Evolutionary conservation across 2,329 filamentous ascomycete genomes (phyloP), one percentile per base, ranked within the genome.

Genomic region (Cladosporium sp.): DNA sequence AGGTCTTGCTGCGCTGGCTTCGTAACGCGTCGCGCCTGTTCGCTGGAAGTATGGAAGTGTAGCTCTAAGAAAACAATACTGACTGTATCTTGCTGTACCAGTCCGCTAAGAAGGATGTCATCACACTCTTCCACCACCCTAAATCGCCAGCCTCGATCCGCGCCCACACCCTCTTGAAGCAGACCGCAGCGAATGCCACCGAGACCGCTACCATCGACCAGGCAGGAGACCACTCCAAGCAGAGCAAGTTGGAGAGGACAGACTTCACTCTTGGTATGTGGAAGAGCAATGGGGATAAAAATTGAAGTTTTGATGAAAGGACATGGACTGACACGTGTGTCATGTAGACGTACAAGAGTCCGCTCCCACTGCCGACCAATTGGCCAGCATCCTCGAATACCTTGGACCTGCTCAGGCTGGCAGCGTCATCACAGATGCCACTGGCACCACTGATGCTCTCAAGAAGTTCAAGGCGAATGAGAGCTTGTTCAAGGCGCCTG

Each of bases 41-140:
- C 30, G 28, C 52, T 47, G 41, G n/a, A 21, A 24, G 41, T 10
- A 10, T 12, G n/a, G 8, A 21, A 47, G 41, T 30, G n/a, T 21
- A 30, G 11, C 52, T 55, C 18, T 10, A 32, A 21, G 3, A 18
- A 55, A 34, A 28, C 28, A 60, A 8, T 52, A 38, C 54, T 67
- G 26, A 64, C 41, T 44, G 18, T 36, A 8, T 38, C 12, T n/a
- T 14, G 18, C 10, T 44, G 24, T 57, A 10, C 18, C 18, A 66
- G 58, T 49, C 51, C 24, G 52, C 65, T 26, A 61, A 81, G 82
- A 83, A 83, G 74, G 93, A 98, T 83, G 92, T 96, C 71, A 88
- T 98, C 77, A 98, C 94, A 68, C 89, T 99, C 83, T 99, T 98
- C 85, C 93, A 97, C 86, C 91, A 92, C 79, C 87, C 94, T 66